A percentile compares a stretch with the other conserved stretches of the same genome.
These are phyloP conservation scores for Sphaerobolus stellatus DNA, from an alignment of 1,284 basidiomycete genomes.

Conservation along the genomic window DNA sequence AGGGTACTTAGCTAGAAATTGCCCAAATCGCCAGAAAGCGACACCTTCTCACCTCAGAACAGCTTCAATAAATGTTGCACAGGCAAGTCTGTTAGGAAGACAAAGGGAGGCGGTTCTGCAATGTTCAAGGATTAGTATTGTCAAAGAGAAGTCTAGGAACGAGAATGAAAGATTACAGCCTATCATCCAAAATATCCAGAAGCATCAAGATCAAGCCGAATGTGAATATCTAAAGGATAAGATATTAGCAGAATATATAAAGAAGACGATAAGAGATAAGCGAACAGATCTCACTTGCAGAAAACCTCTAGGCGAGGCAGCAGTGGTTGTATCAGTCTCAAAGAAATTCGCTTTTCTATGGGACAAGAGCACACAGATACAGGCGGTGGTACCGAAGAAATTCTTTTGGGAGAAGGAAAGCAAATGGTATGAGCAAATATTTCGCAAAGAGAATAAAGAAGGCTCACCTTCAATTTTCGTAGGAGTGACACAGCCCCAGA, in stretches of 20 bases:
- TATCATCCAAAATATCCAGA: background rate
- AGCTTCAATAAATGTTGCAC: background rate
- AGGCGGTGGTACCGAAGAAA: background rate
- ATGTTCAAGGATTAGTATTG: background rate
- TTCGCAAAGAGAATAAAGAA: background rate
- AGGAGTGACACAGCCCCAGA: background rate
- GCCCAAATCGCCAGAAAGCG: background rate
- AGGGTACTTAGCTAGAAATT: background rate
- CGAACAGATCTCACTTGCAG: no score
- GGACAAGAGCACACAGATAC: no score
- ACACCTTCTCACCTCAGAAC: background rate
- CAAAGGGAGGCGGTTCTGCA: background rate
- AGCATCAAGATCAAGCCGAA: background rate
- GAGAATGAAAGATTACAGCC: background rate
- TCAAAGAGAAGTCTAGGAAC: background rate
- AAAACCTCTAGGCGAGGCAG: no score
- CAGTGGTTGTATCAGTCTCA: no score
- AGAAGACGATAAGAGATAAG: no score
- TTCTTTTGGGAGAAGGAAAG: background rate
- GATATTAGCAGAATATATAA: no score
- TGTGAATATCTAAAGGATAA: no score
- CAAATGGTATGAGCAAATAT: background rate
- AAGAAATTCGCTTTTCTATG: no score
- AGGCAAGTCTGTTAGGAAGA: background rate
- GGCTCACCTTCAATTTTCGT: background rate